Conservation (phyloP, 208 protist species). For the Acanthamoeba royreba region DNA sequence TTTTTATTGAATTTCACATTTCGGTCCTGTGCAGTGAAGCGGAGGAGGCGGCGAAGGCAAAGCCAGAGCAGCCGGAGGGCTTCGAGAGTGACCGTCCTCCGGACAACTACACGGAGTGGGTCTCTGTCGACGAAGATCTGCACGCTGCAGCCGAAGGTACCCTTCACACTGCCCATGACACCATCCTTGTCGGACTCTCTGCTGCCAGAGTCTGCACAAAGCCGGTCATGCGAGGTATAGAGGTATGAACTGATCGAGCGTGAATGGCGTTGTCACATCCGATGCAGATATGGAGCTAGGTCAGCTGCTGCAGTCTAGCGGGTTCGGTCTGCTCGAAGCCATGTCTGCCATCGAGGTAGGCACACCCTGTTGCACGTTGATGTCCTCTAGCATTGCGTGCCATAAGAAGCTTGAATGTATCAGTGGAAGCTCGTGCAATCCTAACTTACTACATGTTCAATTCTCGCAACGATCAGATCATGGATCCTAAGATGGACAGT, state of each 20-base stretch:
- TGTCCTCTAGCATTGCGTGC: too few species aligned
- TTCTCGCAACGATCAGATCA: neutral
- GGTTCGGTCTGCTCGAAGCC: constrained; percentile 10
- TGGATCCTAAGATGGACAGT: constrained; percentile 18
- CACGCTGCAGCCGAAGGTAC: neutral
- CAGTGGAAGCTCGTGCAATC: neutral
- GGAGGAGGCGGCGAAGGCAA: too few species aligned
- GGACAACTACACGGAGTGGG: neutral
- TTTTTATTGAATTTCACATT: too few species aligned
- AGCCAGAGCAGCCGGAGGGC: neutral
- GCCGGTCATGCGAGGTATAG: too few species aligned
- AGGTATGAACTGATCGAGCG: too few species aligned
- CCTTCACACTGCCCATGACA: neutral
- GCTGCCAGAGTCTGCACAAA: neutral
- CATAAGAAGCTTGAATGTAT: too few species aligned
- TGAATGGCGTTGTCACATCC: neutral
- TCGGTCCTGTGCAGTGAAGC: too few species aligned
- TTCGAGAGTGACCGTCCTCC: neutral
- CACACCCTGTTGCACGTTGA: too few species aligned
- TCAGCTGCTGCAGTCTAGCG: neutral
- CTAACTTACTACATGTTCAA: neutral
- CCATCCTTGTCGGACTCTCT: neutral
- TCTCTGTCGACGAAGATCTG: neutral
- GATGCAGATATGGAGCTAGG: neutral
- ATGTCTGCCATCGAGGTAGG: constrained; percentile 15